Base-by-base conservation (phyloP, 306 rosid species). In the Prunus mongolica region DNA sequence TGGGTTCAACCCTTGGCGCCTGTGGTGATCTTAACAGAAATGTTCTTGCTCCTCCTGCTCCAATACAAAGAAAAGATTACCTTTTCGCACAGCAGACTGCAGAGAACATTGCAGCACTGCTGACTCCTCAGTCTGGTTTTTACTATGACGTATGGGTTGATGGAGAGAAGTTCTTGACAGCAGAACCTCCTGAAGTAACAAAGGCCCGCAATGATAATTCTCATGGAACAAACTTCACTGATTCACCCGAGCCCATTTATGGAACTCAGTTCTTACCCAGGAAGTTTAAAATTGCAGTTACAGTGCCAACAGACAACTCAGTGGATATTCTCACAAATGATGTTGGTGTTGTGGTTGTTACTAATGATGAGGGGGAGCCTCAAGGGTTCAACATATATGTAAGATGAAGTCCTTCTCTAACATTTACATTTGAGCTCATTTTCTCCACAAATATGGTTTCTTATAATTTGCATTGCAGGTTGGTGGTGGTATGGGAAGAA, bases 401-500 rank as follows among this genome's bases (percentile, higher is more conserved):
- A 87, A 89, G 98, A 81, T 77, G 67, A 56, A 73, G 67, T 62
- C 54, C 22, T 66, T 27, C 74, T 2, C 11, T 46, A 24, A 19
- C 1, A 15, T 44, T 45, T 64, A 58, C 2, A 12, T 30, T 61
- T 45, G 7, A 13, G 18, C 20, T 77, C 11, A 67, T 45, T 66
- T 30, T 57, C 73, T 73, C 68, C 73, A 65, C 16, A 46, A 70
- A 67, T 57, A 7, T 73, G 71, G 57, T 69, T 66, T 67, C 79
- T 85, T 54, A 70, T 65, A 65, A 61, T 75, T 80, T 24, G 16
- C 75, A 34, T 74, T 84, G 79, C 90, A 96, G 99, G 99, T 96
- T 84, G 99, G 99, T 78, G 99, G 99, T 56, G 99, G 99, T 60
- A 96, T 96, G 99, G 99, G 99, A 89, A 96, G 99, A 79, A 89